These are phyloP conservation scores for Colletotrichum salicis DNA, from an alignment of 2,329 filamentous ascomycete species.

Conservation along the genomic window DNA sequence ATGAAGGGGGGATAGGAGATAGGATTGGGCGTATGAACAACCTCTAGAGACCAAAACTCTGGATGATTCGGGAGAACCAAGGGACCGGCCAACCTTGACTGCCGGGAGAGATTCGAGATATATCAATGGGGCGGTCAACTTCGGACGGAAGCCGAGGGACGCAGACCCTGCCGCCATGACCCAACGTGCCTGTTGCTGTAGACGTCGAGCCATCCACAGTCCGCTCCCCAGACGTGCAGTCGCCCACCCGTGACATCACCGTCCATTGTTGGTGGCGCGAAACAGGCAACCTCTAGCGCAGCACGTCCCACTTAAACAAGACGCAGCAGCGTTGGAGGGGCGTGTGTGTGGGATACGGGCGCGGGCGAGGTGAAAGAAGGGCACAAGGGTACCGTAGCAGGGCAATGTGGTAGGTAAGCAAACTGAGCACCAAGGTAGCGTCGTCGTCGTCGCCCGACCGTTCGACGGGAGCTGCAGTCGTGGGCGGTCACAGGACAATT, in stretches of 20 bases:
- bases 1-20: background rate
- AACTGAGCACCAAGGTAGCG: constrained; percentile 2
- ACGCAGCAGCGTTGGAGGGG: constrained; percentile 22
- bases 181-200: background rate
- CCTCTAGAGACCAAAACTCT: background rate
- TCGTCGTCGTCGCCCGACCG: background rate
- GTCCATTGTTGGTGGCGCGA: constrained; percentile 14
- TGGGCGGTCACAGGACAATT: background rate
- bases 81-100: background rate
- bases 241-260: constrained; percentile 33
- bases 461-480: constrained; percentile 4
- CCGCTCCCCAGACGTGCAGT: constrained; percentile 14
- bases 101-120: background rate
- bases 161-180: background rate
- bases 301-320: constrained; percentile 25
- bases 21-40: background rate
- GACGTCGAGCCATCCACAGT: background rate
- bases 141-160: constrained; percentile 26
- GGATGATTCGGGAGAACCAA: background rate
- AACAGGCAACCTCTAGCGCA: constrained; percentile 31
- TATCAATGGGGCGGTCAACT: background rate
- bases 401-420: background rate
- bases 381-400: background rate
- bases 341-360: background rate
- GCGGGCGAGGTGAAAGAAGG: background rate